A percentile compares a stretch with the other conserved stretches of the same genome.
Conservation (phyloP, 192 early-diverging fungal species). For the Dimargaris xerosporica region DNA sequence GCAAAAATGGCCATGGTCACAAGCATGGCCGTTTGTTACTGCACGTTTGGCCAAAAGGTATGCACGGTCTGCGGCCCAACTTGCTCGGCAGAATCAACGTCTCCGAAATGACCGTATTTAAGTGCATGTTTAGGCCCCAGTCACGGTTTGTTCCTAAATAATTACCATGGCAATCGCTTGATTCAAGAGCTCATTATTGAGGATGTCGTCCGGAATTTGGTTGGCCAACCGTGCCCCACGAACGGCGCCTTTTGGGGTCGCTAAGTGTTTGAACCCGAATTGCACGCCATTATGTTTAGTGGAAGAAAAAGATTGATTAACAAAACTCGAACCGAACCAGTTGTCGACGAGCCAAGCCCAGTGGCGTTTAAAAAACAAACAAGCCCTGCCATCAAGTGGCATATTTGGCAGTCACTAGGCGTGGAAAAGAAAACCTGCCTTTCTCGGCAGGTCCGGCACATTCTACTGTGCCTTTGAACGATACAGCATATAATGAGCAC, state of each 20-base stretch:
- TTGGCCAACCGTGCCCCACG: conserved; percentile 33
- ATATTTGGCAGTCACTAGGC: too few relatives aligned
- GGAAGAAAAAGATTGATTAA: background rate
- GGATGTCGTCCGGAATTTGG: conserved; percentile 73
- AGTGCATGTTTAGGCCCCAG: background rate
- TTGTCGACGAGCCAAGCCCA: too few relatives aligned
- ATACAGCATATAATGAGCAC: too few relatives aligned
- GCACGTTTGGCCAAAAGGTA: background rate
- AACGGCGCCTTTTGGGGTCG: background rate
- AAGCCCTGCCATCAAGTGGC: too few relatives aligned
- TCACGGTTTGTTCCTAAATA: background rate
- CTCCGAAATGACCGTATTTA: background rate
- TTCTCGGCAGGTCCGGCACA: too few relatives aligned
- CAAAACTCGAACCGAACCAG: too few relatives aligned
- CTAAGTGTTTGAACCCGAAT: background rate
- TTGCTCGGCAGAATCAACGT: background rate
- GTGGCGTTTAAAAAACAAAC: too few relatives aligned
- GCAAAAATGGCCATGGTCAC: background rate
- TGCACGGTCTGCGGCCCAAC: background rate
- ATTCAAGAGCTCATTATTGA: conserved; percentile 65
- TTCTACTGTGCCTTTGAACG: too few relatives aligned
- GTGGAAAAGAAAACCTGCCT: too few relatives aligned
- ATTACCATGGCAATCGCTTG: conserved; percentile 57
- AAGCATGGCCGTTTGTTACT: conserved; percentile 15
- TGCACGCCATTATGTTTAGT: background rate